Evolutionary conservation across 371 early-diverging fungal species (phyloP).

Genomic region (Mucor saturninus): DNA sequence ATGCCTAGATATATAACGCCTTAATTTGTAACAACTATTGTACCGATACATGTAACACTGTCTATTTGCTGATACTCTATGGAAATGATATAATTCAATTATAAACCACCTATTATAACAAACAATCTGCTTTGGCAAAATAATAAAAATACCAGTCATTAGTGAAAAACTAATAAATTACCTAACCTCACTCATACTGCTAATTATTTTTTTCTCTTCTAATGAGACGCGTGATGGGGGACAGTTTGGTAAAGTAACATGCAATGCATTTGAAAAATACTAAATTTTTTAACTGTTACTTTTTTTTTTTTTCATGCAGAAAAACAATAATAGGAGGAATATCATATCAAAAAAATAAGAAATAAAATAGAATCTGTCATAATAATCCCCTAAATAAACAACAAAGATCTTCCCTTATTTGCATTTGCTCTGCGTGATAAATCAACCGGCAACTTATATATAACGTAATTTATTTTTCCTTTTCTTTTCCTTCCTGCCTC

Average conservation of each 20-base stretch:
- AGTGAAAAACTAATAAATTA: too few relatives aligned
- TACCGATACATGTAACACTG: too few relatives aligned
- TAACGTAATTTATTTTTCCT: conserved; percentile 8
- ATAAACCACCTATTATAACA: too few relatives aligned
- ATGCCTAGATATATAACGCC: too few relatives aligned
- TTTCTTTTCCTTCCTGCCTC: conserved; percentile 1
- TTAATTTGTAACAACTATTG: too few relatives aligned
- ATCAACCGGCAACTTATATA: conserved; percentile 18
- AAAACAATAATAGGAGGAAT: conserved; percentile 13
- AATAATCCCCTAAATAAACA: conserved; percentile 28
- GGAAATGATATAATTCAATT: too few relatives aligned
- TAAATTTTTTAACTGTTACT: conserved; percentile 5
- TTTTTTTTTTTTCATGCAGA: neutral
- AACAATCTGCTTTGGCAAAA: too few relatives aligned
- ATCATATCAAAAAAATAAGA: neutral
- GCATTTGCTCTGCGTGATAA: conserved; percentile 17
- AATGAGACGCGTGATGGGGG: neutral
- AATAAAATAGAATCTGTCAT: conserved; percentile 10
- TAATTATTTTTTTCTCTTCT: too few relatives aligned
- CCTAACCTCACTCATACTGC: conserved; percentile 15
- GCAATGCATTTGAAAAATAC: neutral
- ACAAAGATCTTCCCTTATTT: conserved; percentile 16
- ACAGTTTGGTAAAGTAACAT: neutral
- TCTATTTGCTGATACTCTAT: too few relatives aligned
- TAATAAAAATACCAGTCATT: too few relatives aligned